Conservation (phyloP, 495 filamentous ascomycete genomes). For the Cladorrhinum samala region DNA sequence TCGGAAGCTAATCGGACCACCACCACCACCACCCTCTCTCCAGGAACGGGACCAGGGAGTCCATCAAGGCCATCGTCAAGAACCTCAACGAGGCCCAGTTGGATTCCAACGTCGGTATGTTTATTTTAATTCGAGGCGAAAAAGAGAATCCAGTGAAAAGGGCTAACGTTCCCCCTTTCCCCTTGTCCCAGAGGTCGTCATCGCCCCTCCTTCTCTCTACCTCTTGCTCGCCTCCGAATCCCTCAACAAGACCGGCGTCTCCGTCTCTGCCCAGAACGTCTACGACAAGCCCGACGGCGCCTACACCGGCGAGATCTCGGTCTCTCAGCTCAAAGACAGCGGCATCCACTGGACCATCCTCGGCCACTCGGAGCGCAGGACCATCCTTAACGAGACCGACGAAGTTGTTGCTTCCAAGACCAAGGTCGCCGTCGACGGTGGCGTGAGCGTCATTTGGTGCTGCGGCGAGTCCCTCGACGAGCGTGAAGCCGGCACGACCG, state of each 20-base stretch:
- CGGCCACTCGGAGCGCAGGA: constrained; percentile 89
- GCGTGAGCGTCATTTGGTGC: constrained; percentile 87
- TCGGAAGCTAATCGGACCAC: constrained; percentile 16
- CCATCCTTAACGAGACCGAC: constrained; percentile 78
- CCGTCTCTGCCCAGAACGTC: constrained; percentile 90
- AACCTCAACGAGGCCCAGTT: constrained; percentile 76
- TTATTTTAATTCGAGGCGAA: background rate
- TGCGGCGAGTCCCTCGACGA: constrained; percentile 92
- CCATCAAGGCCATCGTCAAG: constrained; percentile 80
- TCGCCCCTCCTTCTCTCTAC: constrained; percentile 86
- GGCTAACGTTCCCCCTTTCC: background rate
- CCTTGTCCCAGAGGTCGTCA: constrained; percentile 68
- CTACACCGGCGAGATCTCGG: constrained; percentile 94
- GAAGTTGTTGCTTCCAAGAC: constrained; percentile 87
- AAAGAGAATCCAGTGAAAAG: too few relatives aligned
- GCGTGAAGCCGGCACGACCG: constrained; percentile 79
- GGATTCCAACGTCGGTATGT: constrained; percentile 59
- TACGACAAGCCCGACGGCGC: constrained; percentile 95
- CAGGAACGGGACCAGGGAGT: constrained; percentile 87
- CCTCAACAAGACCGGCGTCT: constrained; percentile 51
- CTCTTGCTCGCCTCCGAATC: constrained; percentile 75
- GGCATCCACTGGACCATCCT: constrained; percentile 83
- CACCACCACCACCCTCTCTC: background rate
- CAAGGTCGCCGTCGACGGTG: constrained; percentile 81
- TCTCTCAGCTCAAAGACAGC: constrained; percentile 80